These are phyloP conservation scores for Aureobasidium sp. DNA, from an alignment of 2,329 filamentous ascomycete genomes.

Conservation along the genomic window DNA sequence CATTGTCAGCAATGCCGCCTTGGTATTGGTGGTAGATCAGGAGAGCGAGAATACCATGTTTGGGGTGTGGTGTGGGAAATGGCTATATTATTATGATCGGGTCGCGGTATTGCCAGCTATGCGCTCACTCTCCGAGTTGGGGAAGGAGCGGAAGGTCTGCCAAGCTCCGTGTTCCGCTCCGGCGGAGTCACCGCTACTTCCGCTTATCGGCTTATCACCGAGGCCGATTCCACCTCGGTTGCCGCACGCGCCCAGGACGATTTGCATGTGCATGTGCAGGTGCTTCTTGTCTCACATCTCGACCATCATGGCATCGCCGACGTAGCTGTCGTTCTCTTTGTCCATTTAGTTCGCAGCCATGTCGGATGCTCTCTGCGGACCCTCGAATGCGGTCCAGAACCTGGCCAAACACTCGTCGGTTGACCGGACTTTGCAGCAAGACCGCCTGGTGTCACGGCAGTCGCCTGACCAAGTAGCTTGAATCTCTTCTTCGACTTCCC, in stretches of 20 bases:
- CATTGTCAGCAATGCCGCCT: conserved; percentile 12
- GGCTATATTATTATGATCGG: conserved; percentile 13
- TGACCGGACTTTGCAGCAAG: conserved; percentile 66
- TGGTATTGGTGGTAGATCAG: neutral
- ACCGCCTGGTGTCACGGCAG: conserved; percentile 53
- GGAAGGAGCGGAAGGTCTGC: neutral
- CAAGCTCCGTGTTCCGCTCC: neutral
- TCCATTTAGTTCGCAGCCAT: conserved; percentile 36
- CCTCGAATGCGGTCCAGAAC: conserved; percentile 67
- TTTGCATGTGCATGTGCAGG: neutral
- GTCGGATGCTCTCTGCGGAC: conserved; percentile 64
- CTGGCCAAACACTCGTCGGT: conserved; percentile 63
- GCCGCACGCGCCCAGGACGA: neutral
- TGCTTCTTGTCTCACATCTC: neutral
- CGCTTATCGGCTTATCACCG: neutral
- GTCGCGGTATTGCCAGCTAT: conserved; percentile 9
- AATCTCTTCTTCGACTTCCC: neutral
- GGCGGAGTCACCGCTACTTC: neutral
- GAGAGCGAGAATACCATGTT: conserved; percentile 12
- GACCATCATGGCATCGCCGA: neutral
- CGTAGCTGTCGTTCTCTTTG: neutral
- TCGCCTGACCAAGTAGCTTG: conserved; percentile 47
- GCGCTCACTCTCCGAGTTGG: neutral
- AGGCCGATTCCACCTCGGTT: conserved; percentile 6
- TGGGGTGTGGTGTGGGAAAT: conserved; percentile 12